phyloP scores from a whole-genome alignment of 257 asterid species.

The Gynochthodes officinalis region DNA sequence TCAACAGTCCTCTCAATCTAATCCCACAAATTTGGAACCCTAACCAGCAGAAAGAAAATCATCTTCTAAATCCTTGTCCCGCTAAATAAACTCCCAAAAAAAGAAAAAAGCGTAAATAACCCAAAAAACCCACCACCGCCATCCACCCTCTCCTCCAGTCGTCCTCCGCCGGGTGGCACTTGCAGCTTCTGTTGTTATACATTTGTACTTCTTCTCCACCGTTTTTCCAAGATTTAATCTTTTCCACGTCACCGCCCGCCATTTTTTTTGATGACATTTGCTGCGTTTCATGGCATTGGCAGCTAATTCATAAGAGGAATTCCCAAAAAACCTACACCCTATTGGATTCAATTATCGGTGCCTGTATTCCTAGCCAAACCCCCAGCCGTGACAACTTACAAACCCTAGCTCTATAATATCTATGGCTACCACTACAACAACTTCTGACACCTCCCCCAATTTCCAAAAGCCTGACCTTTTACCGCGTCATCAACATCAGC shows the following conservation, averaged over 20 bases:
- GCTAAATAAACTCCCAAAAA: too few relatives aligned
- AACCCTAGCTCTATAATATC: slow-evolving; percentile 4
- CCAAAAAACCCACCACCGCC: neutral
- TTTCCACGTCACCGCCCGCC: slow-evolving; percentile 1
- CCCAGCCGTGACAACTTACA: neutral
- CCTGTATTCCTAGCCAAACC: neutral
- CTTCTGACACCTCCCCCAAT: slow-evolving; percentile 52
- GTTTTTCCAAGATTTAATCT: neutral
- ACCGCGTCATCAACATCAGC: slow-evolving; percentile 34
- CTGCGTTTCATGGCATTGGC: slow-evolving; percentile 16
- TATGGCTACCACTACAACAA: slow-evolving; percentile 46
- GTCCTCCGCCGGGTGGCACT: slow-evolving; percentile 9
- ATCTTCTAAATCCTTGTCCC: too few relatives aligned
- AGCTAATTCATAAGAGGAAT: neutral
- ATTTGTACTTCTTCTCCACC: neutral
- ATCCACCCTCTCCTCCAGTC: neutral
- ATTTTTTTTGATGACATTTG: neutral
- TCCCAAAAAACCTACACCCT: slow-evolving; percentile 3
- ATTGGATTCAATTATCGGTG: neutral
- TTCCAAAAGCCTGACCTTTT: slow-evolving; percentile 65
- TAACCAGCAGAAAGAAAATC: too few relatives aligned
- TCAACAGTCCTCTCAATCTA: too few relatives aligned
- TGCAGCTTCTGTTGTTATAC: neutral
- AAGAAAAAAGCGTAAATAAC: neutral
- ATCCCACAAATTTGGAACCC: slow-evolving; percentile 9